Conservation (phyloP, 148 eudicot genomes). For the Dianthus caryophyllus region DNA sequence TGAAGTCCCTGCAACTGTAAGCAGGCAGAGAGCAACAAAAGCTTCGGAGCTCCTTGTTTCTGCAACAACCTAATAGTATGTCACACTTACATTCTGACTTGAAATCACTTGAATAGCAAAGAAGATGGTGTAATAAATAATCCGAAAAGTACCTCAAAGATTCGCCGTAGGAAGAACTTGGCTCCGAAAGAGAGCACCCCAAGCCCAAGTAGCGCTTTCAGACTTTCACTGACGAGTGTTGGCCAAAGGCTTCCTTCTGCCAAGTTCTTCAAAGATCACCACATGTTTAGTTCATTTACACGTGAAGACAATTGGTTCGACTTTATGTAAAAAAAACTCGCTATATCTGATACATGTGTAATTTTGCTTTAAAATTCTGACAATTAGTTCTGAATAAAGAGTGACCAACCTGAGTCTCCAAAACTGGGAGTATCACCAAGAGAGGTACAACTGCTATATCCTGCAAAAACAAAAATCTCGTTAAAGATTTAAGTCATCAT, state of each 20-base stretch:
- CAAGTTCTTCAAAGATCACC: conserved; percentile 52
- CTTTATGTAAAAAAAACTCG: not conserved
- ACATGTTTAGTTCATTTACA: conserved; percentile 8
- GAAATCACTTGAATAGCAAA: conserved; percentile 7
- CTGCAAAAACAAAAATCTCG: conserved; percentile 50
- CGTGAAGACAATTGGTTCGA: not conserved
- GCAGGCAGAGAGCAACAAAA: conserved; percentile 93
- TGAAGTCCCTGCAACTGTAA: conserved; percentile 95
- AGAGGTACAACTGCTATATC: conserved; percentile 99
- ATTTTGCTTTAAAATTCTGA: not conserved
- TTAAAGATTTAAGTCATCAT: not conserved
- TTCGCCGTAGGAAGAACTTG: conserved; percentile 68
- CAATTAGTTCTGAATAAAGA: not conserved
- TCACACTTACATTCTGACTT: conserved; percentile 26
- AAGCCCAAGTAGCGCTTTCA: conserved; percentile 77
- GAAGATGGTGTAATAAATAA: conserved; percentile 6
- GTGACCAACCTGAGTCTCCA: conserved; percentile 84
- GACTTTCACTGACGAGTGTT: conserved; percentile 71
- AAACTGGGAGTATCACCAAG: conserved; percentile 89
- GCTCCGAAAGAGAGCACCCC: conserved; percentile 94
- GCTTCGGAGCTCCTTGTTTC: conserved; percentile 99
- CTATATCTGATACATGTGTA: not conserved
- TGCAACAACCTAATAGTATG: conserved; percentile 73
- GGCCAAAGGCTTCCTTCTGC: conserved; percentile 86
- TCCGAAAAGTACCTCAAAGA: conserved; percentile 67